A percentile compares a stretch with the other conserved stretches of the same genome.
phyloP scores from a whole-genome alignment of 805 yeast species.

The Hanseniaspora jakobsenii region DNA sequence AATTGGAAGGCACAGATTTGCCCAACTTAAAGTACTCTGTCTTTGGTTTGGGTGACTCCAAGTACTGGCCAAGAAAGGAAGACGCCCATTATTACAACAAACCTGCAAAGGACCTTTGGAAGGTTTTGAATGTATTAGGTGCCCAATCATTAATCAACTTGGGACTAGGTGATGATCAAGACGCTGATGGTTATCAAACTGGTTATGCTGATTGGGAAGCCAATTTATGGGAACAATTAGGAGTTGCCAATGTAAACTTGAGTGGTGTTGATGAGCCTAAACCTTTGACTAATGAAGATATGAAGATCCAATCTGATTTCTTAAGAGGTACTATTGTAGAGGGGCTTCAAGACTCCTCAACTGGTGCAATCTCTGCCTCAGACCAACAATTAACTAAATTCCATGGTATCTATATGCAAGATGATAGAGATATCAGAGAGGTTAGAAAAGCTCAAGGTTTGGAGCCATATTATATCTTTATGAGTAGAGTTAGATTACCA shows the following conservation, averaged over 20 bases:
- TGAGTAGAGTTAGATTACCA: slow-evolving; percentile 91
- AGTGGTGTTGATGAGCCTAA: slow-evolving; percentile 69
- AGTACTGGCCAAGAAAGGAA: slow-evolving; percentile 95
- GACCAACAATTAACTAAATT: slow-evolving; percentile 93
- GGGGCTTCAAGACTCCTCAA: slow-evolving; percentile 65
- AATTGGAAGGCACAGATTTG: slow-evolving; percentile 49
- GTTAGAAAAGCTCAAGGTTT: slow-evolving; percentile 82
- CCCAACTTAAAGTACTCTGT: slow-evolving; percentile 54
- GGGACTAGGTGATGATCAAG: slow-evolving; percentile 95
- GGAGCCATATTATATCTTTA: slow-evolving; percentile 93
- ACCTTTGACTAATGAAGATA: slow-evolving; percentile 88
- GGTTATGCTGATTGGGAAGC: slow-evolving; percentile 86
- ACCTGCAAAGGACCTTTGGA: slow-evolving; percentile 65
- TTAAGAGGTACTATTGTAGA: slow-evolving; percentile 88
- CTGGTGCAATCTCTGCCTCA: slow-evolving; percentile 81
- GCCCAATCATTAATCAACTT: slow-evolving; percentile 61
- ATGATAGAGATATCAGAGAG: slow-evolving; percentile 91
- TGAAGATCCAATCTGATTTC: slow-evolving; percentile 75
- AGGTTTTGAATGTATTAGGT: slow-evolving; percentile 55
- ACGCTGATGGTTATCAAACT: slow-evolving; percentile 86
- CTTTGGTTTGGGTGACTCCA: slow-evolving; percentile 88
- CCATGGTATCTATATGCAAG: slow-evolving; percentile 98
- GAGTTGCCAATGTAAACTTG: slow-evolving; percentile 69
- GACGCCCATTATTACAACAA: slow-evolving; percentile 89
- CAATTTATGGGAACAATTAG: slow-evolving; percentile 73